phyloP scores from a whole-genome alignment of 441 rosid species.

The Eugenia klotzschiana region DNA sequence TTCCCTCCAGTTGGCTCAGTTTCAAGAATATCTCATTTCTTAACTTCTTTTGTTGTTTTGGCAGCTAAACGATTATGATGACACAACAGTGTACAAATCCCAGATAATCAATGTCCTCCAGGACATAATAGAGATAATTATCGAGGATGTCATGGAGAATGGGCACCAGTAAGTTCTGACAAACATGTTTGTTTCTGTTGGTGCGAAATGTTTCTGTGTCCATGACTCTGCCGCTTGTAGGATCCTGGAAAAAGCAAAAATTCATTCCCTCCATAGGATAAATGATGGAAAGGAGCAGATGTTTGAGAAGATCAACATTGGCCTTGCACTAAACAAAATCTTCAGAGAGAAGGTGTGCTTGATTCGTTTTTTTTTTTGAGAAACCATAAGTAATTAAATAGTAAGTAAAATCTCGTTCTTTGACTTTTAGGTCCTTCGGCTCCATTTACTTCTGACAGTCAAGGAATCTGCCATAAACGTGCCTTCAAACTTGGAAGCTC shows the following conservation, averaged over 20 bases:
- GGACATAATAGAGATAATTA: constrained; percentile 80
- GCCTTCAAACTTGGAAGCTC: constrained; percentile 87
- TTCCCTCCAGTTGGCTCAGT: not conserved
- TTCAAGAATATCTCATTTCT: not conserved
- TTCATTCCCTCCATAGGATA: constrained; percentile 4
- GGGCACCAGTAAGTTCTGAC: constrained; percentile 61
- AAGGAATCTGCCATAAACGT: constrained; percentile 96
- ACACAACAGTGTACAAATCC: constrained; percentile 30
- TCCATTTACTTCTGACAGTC: constrained; percentile 64
- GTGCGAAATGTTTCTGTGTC: not conserved
- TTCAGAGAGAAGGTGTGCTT: constrained; percentile 62
- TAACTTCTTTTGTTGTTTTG: constrained; percentile 5
- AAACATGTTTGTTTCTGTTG: not conserved
- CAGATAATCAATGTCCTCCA: constrained; percentile 84
- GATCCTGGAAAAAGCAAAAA: constrained; percentile 40
- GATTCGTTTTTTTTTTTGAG: not conserved
- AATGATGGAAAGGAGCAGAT: constrained; percentile 42
- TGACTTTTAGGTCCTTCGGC: constrained; percentile 53
- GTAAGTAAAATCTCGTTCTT: constrained; percentile 5
- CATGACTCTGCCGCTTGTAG: constrained; percentile 20
- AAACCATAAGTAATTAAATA: not conserved
- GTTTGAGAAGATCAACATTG: constrained; percentile 55
- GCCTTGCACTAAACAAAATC: constrained; percentile 8
- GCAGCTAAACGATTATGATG: constrained; percentile 40
- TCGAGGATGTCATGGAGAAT: constrained; percentile 56